Evolutionary conservation across 192 early-diverging fungal species (phyloP), one percentile per base, ranked within the genome.

Genomic region (Backusella parvicylindrica): DNA sequence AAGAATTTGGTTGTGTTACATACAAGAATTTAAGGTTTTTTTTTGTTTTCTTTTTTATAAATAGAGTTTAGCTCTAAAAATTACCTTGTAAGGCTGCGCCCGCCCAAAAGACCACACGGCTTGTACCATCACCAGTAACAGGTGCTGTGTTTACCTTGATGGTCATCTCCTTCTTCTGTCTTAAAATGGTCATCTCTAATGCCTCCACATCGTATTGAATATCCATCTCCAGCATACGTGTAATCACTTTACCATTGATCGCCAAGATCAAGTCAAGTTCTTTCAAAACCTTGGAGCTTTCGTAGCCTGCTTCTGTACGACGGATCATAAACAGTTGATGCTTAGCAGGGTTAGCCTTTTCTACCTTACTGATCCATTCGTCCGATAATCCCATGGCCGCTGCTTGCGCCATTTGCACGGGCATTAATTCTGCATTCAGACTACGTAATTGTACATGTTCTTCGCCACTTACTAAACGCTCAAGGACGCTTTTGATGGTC

Each of bases 101-200:
- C 3, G 93, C 92, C 96, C 96, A 97, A 67, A 90, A 85, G 35
- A 96, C 90, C 9, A 95, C 82, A 71, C 91, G 90, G 23, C 83
- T 86, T 6, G 89, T 92, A 43, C 86, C 89, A 72, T 84, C 81
- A 32, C 87, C 85, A 64, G 84, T 85, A 36, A 86, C 75, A 11
- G 83, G 83, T 36, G 84, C 88, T 0, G 93, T 95, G n/a, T 89
- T 88, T 2, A 96, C 92, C 21, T 82, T 77, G n/a, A 98, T 67
- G 0, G 78, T 83, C 74, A 93, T 77, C 75, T 94, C 95, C 23
- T 84, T 71, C 80, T 93, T 94, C 71, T 91, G 85, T 60, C 96
- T 83, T 70, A 98, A 64, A 6, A 92, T 84, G 4, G 77, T 84
- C 31, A 93, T 82, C 7, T 88, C 86, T 56, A 92, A 66, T 31